phyloP scores from a whole-genome alignment of 2,329 filamentous ascomycete genomes.

The Chaetothyriales sp. region DNA sequence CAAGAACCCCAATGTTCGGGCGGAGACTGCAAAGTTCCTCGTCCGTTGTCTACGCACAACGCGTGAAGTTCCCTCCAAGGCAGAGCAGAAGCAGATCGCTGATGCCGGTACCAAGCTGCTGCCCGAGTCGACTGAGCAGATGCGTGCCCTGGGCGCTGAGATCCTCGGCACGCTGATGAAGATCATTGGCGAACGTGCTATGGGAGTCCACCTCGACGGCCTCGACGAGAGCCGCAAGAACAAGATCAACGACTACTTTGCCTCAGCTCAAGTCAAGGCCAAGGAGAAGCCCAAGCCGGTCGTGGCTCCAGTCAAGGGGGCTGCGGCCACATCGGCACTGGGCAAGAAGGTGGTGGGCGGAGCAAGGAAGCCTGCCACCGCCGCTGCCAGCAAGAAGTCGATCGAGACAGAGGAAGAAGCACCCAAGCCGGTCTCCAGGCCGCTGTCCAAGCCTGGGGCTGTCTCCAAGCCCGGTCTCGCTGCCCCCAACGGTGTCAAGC shows the following conservation, averaged over 20 bases:
- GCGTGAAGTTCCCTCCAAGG: conserved; percentile 64
- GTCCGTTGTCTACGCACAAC: conserved; percentile 74
- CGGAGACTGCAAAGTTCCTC: conserved; percentile 87
- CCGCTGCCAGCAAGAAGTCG: conserved; percentile 36
- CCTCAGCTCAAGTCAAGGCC: conserved; percentile 67
- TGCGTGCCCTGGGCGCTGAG: conserved; percentile 81
- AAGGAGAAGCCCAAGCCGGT: conserved; percentile 60
- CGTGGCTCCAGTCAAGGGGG: conserved; percentile 26
- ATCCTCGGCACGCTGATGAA: conserved; percentile 93
- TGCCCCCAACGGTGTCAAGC: conserved; percentile 25
- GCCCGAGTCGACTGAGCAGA: conserved; percentile 70
- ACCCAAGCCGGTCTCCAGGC: conserved; percentile 24
- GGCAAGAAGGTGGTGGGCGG: conserved; percentile 39
- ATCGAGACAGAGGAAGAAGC: conserved; percentile 17
- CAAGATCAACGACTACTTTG: conserved; percentile 87
- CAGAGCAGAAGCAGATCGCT: conserved; percentile 72
- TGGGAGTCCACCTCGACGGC: conserved; percentile 82
- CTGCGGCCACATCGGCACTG: conserved; percentile 36
- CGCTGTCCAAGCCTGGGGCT: conserved; percentile 17
- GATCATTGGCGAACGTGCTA: conserved; percentile 89
- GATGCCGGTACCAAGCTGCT: conserved; percentile 80
- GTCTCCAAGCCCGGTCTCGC: conserved; percentile 23
- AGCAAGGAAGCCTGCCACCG: conserved; percentile 36
- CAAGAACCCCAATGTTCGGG: conserved; percentile 97
- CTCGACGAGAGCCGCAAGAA: conserved; percentile 89